Evolutionary conservation across 2,329 filamentous ascomycete species (phyloP), one percentile per base, ranked within the genome.

Genomic region (Sporothrix globosa): DNA sequence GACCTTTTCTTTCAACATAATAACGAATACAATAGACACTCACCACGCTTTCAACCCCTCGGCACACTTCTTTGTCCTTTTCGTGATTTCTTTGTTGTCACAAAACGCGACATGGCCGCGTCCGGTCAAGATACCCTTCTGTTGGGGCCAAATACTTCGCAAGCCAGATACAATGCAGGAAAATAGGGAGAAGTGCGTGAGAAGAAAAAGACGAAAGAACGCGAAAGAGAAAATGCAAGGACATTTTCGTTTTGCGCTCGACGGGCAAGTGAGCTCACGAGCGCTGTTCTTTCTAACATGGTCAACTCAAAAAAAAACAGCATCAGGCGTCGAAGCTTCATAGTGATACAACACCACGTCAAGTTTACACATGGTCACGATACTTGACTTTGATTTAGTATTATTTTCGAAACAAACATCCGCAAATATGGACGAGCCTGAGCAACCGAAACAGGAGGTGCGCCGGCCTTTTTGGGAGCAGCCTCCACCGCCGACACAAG

Each of bases 91-190:
- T 61, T 61, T 61, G 58, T 61, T 24, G 19, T 2, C n/a, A 11
- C 34, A 24, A 11, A 24, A 46, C 58, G n/a, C n/a, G 56, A 61
- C 58, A 61, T 61, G 58, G 58, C 58, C 39, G 58, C 58, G 58
- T 61, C 58, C 58, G 58, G 58, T 46, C 58, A 61, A n/a, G 17
- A 58, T n/a, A 27, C 11, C 58, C 11, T 44, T 34, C 13, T 44
- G n/a, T 44, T 61, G 58, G 39, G 34, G 39, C 58, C 39, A 46
- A 46, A 24, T 5, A 44, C 5, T n/a, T 39, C 27, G 2, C 13
- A 14, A 1, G 19, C n/a, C 6, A 21, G 19, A 10, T 11, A 61
- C 34, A 21, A 61, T 13, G n/a, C n/a, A 24, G 56, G 34, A 24
- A 6, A 61, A 24, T 9, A 2, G 3, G 34, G 17, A 21, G 56